These are phyloP conservation scores for Neohortaea acidophila DNA, from an alignment of 495 filamentous ascomycete genomes.

Conservation along the genomic window DNA sequence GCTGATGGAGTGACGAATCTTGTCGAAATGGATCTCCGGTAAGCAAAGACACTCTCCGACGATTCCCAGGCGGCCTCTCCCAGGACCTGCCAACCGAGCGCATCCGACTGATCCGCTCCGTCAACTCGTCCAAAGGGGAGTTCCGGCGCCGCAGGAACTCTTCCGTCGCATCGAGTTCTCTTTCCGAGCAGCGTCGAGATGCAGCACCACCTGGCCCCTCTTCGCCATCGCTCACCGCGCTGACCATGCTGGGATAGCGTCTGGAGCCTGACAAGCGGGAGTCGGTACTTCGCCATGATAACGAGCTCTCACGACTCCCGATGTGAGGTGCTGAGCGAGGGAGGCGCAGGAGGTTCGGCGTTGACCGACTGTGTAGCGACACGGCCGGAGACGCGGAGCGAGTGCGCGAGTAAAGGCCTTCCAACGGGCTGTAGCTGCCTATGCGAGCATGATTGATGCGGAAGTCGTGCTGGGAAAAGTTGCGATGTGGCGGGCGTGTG, in stretches of 20 bases:
- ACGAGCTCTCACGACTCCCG: conserved; percentile 6
- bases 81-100: conserved; percentile 12
- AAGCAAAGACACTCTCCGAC: conserved; percentile 8
- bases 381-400: background rate
- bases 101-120: conserved; percentile 14
- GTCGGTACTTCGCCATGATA: background rate
- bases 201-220: background rate
- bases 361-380: conserved; percentile 1
- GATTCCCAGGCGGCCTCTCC: conserved; percentile 3
- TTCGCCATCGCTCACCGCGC: conserved; percentile 10
- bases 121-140: conserved; percentile 16
- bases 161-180: conserved; percentile 9
- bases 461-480: too few relatives aligned
- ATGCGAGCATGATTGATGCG: too few relatives aligned
- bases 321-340: background rate
- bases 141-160: conserved; percentile 15
- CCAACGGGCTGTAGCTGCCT: too few relatives aligned
- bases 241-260: conserved; percentile 9
- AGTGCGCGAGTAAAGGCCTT: too few relatives aligned
- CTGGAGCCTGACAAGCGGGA: background rate
- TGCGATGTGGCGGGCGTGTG: too few relatives aligned
- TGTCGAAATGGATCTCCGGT: conserved; percentile 10
- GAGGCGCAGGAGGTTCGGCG: background rate
- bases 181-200: conserved; percentile 1
- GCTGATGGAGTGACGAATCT: conserved; percentile 1